Percentiles rank a stretch among this genome's conserved stretches.
These are phyloP conservation scores for Phialocephala sp. DNA, from an alignment of 2,329 filamentous ascomycete genomes.

Conservation along the genomic window DNA sequence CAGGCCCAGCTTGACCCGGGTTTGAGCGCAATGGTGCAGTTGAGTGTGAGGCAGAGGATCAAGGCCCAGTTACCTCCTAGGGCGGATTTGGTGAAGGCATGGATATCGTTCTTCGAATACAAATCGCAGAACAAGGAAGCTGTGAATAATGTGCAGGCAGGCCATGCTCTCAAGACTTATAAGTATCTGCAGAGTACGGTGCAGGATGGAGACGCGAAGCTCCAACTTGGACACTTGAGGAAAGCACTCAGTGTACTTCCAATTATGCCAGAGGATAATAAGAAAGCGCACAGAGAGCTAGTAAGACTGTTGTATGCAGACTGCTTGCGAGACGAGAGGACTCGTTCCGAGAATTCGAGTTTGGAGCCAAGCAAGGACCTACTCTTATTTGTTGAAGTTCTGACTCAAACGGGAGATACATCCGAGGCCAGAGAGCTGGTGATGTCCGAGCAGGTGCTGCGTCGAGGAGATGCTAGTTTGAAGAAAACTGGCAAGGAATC, in stretches of 20 bases:
- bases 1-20: conserved; percentile 71
- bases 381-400: conserved; percentile 22
- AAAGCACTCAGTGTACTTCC: conserved; percentile 27
- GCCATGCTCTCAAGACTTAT: conserved; percentile 64
- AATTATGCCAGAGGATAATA: conserved; percentile 35
- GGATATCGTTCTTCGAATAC: conserved; percentile 65
- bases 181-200: conserved; percentile 57
- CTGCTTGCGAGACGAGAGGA: conserved; percentile 2
- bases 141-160: conserved; percentile 71
- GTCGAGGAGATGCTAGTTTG: neutral
- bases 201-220: conserved; percentile 27
- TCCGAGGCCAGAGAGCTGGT: conserved; percentile 36
- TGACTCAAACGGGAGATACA: conserved; percentile 36
- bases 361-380: neutral
- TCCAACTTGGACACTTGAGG: conserved; percentile 28
- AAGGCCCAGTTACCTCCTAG: conserved; percentile 67
- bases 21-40: conserved; percentile 72
- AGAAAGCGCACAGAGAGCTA: conserved; percentile 30
- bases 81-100: conserved; percentile 68
- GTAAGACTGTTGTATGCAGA: conserved; percentile 35
- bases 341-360: neutral
- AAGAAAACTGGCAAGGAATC: conserved; percentile 37
- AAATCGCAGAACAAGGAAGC: conserved; percentile 54
- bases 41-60: conserved; percentile 66
- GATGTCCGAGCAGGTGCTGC: neutral